Evolutionary conservation across 2,329 filamentous ascomycete genomes (phyloP).

Genomic region (Ophiostoma novo-ulmi): DNA sequence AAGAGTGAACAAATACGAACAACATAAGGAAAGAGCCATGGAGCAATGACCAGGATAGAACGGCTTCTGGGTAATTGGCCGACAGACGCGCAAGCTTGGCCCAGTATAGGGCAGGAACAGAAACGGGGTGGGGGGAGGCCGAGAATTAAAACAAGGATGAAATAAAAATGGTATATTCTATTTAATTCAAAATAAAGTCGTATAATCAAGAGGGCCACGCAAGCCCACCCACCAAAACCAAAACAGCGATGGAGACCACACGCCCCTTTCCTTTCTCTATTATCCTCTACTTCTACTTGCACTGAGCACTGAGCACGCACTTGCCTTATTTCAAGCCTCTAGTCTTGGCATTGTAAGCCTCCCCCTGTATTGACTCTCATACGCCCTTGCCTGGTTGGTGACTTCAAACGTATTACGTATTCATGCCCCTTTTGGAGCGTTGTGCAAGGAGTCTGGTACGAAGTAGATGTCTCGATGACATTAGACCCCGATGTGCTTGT

Average conservation of each 20-base stretch:
- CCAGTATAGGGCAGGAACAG: not conserved
- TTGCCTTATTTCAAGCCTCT: slow-evolving; percentile 1
- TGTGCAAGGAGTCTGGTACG: too few species aligned
- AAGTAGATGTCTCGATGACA: not conserved
- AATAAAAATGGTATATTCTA: not conserved
- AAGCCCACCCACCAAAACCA: slow-evolving; percentile 18
- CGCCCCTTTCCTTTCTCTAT: not conserved
- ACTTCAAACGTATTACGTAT: slow-evolving; percentile 1
- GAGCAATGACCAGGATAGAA: not conserved
- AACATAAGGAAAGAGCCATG: not conserved
- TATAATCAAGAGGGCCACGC: slow-evolving; percentile 19
- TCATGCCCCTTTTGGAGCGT: not conserved
- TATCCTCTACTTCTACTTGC: not conserved
- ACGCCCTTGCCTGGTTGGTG: not conserved
- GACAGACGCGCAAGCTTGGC: slow-evolving; percentile 22
- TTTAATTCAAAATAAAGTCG: not conserved
- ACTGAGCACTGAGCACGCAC: not conserved
- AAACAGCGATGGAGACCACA: slow-evolving; percentile 6
- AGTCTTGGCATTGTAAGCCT: not conserved
- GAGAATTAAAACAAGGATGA: not conserved
- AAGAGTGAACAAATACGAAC: not conserved
- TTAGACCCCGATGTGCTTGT: not conserved
- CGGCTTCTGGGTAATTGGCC: slow-evolving; percentile 15
- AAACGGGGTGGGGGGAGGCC: slow-evolving; percentile 3
- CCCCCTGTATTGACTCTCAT: not conserved